Evolutionary conservation across 1,139 yeast species (phyloP).

Genomic region (Scheffersomyces titani): DNA sequence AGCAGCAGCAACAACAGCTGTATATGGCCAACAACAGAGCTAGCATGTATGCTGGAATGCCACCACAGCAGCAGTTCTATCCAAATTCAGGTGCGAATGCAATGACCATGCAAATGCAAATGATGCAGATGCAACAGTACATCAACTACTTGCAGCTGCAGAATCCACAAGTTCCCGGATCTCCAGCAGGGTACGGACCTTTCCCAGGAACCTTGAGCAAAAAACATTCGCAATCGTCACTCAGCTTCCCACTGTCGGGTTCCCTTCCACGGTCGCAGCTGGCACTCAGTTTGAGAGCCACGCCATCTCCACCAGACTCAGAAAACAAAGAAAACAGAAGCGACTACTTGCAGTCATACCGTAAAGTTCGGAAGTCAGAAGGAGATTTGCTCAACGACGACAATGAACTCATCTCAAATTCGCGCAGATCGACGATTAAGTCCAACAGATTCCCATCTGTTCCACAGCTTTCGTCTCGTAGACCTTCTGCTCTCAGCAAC

Average conservation of each 20-base stretch:
- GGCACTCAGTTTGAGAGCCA: background rate
- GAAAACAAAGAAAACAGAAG: background rate
- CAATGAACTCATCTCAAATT: slow-evolving; percentile 26
- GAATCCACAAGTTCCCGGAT: slow-evolving; percentile 1
- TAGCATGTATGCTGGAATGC: slow-evolving; percentile 4
- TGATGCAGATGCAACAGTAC: slow-evolving; percentile 8
- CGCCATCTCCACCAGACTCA: background rate
- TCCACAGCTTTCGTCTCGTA: slow-evolving; percentile 22
- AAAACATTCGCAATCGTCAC: background rate
- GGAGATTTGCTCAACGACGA: slow-evolving; percentile 7
- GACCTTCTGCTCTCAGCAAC: background rate
- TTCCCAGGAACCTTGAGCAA: background rate
- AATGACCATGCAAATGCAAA: slow-evolving; percentile 8
- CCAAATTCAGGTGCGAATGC: slow-evolving; percentile 8
- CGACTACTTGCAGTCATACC: slow-evolving; percentile 7
- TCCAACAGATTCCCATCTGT: slow-evolving; percentile 41
- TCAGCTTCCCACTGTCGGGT: background rate
- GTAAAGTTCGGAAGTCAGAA: background rate
- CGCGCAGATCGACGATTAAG: slow-evolving; percentile 36
- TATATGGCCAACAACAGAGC: slow-evolving; percentile 12
- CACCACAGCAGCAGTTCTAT: slow-evolving; percentile 3
- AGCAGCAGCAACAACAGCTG: slow-evolving; percentile 16
- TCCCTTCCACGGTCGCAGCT: slow-evolving; percentile 2
- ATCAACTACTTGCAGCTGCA: slow-evolving; percentile 6
- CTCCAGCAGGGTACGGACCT: background rate